Conservation (phyloP, 257 asterid genomes). For the Rubia yunnanensis region DNA sequence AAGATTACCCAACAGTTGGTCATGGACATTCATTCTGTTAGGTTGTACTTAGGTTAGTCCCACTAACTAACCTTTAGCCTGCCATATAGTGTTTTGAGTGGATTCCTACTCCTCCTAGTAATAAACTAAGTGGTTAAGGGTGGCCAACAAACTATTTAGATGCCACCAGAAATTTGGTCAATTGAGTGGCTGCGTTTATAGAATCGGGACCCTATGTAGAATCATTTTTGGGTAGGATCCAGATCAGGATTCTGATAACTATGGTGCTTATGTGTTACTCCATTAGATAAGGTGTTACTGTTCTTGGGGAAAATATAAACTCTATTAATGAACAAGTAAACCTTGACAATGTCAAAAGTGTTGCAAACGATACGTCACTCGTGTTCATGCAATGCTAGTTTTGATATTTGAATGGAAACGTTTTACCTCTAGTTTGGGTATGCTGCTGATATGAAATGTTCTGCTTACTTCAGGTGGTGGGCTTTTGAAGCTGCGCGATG, state of each 20-base stretch:
- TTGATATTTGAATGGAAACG: neutral
- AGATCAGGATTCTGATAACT: too few species aligned
- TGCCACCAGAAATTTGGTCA: neutral
- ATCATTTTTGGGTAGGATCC: too few species aligned
- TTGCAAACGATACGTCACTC: too few species aligned
- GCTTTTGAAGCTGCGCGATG: slow-evolving; percentile 77
- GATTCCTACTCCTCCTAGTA: neutral
- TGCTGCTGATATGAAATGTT: too few species aligned
- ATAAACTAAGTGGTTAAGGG: neutral
- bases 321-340: too few species aligned
- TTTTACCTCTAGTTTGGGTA: too few species aligned
- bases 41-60: slow-evolving; percentile 24
- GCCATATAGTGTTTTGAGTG: neutral
- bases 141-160: neutral
- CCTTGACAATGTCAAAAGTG: too few species aligned
- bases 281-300: too few species aligned
- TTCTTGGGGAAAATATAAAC: too few species aligned
- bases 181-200: neutral
- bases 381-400: neutral
- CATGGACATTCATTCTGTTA: slow-evolving; percentile 18
- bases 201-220: too few species aligned
- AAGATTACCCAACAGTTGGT: slow-evolving; percentile 27
- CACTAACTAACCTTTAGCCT: neutral
- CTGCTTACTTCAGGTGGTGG: slow-evolving; percentile 47
- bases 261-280: too few species aligned